Percentiles rank a stretch among this genome's conserved stretches.
Evolutionary conservation across 2,329 filamentous ascomycete genomes (phyloP).

Genomic region (Alternaria hordeiaustralica): DNA sequence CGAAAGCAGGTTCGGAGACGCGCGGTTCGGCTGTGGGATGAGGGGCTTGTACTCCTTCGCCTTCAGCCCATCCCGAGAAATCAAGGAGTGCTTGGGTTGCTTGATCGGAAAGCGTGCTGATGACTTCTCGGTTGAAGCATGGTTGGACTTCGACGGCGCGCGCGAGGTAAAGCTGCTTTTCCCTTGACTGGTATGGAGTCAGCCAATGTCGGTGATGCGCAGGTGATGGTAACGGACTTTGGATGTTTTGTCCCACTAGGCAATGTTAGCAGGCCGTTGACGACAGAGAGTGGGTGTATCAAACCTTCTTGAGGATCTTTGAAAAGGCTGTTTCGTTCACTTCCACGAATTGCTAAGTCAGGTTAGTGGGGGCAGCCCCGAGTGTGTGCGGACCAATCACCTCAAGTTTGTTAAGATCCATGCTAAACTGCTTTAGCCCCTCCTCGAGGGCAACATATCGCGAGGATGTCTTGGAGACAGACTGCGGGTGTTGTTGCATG

Average conservation of each 20-base stretch:
- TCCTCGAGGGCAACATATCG: constrained; percentile 96
- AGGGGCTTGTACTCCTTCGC: constrained; percentile 82
- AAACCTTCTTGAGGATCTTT: constrained; percentile 94
- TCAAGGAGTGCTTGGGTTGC: constrained; percentile 96
- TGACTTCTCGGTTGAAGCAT: constrained; percentile 96
- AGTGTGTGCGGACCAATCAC: constrained; percentile 48
- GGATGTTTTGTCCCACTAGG: constrained; percentile 95
- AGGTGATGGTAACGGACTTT: constrained; percentile 64
- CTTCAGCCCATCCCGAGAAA: constrained; percentile 95
- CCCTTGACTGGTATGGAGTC: constrained; percentile 71
- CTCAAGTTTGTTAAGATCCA: constrained; percentile 92
- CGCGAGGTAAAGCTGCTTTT: constrained; percentile 95
- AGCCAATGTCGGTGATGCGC: constrained; percentile 33
- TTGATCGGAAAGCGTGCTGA: constrained; percentile 95
- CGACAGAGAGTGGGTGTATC: constrained; percentile 25
- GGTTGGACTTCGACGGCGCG: constrained; percentile 96
- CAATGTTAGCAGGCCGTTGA: constrained; percentile 44
- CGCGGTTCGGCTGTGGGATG: constrained; percentile 38
- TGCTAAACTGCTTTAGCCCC: constrained; percentile 96
- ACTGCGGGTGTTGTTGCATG: constrained; percentile 77
- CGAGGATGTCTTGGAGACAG: constrained; percentile 83
- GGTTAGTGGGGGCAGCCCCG: constrained; percentile 32
- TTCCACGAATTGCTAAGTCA: constrained; percentile 85
- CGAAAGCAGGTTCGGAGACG: constrained; percentile 39
- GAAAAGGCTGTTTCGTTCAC: constrained; percentile 98